These are phyloP conservation scores for Malassezia furfur DNA, from an alignment of 1,284 basidiomycete species.

Conservation along the genomic window DNA sequence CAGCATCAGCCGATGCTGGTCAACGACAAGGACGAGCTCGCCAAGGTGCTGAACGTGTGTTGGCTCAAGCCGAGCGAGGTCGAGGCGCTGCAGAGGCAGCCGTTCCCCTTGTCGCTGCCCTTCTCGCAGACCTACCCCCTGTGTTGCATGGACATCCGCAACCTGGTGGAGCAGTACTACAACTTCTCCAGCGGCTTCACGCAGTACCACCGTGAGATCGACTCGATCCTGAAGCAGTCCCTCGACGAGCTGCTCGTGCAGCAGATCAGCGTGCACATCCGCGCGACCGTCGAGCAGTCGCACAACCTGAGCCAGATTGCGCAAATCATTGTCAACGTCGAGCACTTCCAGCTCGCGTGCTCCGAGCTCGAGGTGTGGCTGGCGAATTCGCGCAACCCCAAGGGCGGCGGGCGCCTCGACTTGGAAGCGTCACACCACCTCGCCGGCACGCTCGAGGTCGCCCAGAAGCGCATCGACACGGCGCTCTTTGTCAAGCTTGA, in stretches of 20 bases:
- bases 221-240: slow-evolving; percentile 82
- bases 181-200: slow-evolving; percentile 88
- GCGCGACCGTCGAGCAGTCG: slow-evolving; percentile 57
- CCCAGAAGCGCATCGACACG: slow-evolving; percentile 67
- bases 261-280: slow-evolving; percentile 70
- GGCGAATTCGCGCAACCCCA: slow-evolving; percentile 60
- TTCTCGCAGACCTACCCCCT: slow-evolving; percentile 93
- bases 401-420: slow-evolving; percentile 68
- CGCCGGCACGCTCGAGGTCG: slow-evolving; percentile 59
- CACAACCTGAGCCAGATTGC: slow-evolving; percentile 82
- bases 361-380: slow-evolving; percentile 76
- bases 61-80: slow-evolving; percentile 61
- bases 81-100: slow-evolving; percentile 38
- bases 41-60: slow-evolving; percentile 68
- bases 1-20: slow-evolving; percentile 86
- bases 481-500: slow-evolving; percentile 88
- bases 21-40: slow-evolving; percentile 62
- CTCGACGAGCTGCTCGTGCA: slow-evolving; percentile 74
- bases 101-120: slow-evolving; percentile 68
- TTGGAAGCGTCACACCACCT: slow-evolving; percentile 64
- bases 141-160: slow-evolving; percentile 89
- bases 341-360: slow-evolving; percentile 81
- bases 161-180: slow-evolving; percentile 91
- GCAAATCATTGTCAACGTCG: slow-evolving; percentile 84
- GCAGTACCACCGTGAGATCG: slow-evolving; percentile 81